These are phyloP conservation scores for Myxozyma sirexii DNA, from an alignment of 805 yeast genomes.

Conservation along the genomic window DNA sequence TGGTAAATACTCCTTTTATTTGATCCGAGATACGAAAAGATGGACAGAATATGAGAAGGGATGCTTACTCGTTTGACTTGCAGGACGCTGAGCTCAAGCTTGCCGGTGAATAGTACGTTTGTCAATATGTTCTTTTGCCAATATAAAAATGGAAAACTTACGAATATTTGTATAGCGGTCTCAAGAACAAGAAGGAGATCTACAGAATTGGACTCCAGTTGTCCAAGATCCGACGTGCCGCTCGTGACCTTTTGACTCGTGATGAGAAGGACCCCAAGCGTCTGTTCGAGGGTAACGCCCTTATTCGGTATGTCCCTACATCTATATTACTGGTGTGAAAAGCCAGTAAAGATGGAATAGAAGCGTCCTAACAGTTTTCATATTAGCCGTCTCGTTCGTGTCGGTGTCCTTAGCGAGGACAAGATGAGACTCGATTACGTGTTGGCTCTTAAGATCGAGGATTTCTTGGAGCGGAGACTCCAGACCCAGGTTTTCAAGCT, in stretches of 20 bases:
- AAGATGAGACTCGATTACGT: slow-evolving; percentile 99
- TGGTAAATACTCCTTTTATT: slow-evolving; percentile 42
- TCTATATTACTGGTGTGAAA: slow-evolving; percentile 1
- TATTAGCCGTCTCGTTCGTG: slow-evolving; percentile 84
- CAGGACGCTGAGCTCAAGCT: slow-evolving; percentile 94
- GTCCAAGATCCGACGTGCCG: slow-evolving; percentile 99
- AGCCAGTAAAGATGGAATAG: slow-evolving; percentile 4
- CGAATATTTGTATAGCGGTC: slow-evolving; percentile 60
- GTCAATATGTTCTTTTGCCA: too few species aligned
- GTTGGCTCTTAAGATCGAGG: slow-evolving; percentile 96
- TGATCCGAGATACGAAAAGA: not conserved
- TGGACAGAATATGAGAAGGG: not conserved
- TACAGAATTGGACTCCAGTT: slow-evolving; percentile 99
- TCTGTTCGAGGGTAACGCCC: slow-evolving; percentile 99
- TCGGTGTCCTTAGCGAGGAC: slow-evolving; percentile 98
- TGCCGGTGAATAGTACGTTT: slow-evolving; percentile 83
- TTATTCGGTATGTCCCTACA: slow-evolving; percentile 62
- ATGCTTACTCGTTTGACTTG: not conserved
- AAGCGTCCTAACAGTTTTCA: slow-evolving; percentile 7
- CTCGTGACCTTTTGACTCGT: slow-evolving; percentile 99
- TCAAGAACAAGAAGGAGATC: slow-evolving; percentile 99
- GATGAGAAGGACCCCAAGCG: slow-evolving; percentile 99
- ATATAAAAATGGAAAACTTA: not conserved
- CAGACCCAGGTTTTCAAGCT: slow-evolving; percentile 99
- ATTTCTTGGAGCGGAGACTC: slow-evolving; percentile 99